Evolutionary conservation across 306 rosid genomes (phyloP).

Genomic region (Casuarina glauca): DNA sequence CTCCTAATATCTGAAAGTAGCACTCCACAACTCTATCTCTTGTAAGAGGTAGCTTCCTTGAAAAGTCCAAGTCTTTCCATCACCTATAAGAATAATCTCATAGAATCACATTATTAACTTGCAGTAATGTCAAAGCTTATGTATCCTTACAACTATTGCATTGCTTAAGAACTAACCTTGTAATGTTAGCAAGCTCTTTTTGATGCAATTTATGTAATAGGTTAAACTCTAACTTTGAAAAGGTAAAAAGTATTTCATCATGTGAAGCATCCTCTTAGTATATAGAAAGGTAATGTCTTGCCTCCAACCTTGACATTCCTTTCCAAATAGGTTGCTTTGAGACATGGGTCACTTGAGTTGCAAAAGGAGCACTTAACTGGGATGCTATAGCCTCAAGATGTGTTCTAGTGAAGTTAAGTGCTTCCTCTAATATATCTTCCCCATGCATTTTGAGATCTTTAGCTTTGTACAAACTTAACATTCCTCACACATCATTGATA

Average conservation of each 20-base stretch:
- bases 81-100: conserved; percentile 25
- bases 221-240: conserved; percentile 36
- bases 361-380: conserved; percentile 23
- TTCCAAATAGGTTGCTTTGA: conserved; percentile 24
- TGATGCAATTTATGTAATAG: conserved; percentile 28
- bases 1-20: conserved; percentile 19
- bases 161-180: conserved; percentile 6
- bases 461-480: conserved; percentile 18
- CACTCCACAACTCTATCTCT: conserved; percentile 40
- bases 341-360: conserved; percentile 25
- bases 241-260: conserved; percentile 1
- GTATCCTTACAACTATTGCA: background rate
- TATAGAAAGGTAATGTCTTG: conserved; percentile 15
- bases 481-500: background rate
- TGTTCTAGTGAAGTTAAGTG: background rate
- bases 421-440: conserved; percentile 19
- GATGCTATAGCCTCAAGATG: background rate
- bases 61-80: conserved; percentile 40
- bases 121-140: background rate
- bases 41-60: conserved; percentile 25
- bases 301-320: conserved; percentile 19
- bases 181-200: conserved; percentile 8
- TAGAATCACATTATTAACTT: background rate
- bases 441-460: background rate
- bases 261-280: conserved; percentile 16